Evolutionary conservation across 768 basidiomycete genomes (phyloP).

Genomic region (Cytidiella melzeri): DNA sequence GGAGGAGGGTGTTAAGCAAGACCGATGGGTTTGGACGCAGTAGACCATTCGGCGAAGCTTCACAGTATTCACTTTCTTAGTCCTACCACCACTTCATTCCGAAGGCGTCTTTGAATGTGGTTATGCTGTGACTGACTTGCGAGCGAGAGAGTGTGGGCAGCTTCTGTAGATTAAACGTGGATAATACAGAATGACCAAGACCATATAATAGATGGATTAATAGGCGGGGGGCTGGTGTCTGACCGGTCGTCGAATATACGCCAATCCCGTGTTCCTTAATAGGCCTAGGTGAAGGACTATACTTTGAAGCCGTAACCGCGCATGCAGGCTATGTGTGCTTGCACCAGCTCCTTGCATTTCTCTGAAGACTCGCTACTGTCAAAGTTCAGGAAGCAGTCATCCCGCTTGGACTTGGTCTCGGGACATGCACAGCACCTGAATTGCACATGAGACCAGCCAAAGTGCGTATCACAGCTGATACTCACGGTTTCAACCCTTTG

Average conservation of each 20-base stretch:
- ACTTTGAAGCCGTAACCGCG: slow-evolving; percentile 82
- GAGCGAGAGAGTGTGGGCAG: no score
- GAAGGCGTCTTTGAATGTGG: no score
- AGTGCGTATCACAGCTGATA: slow-evolving; percentile 10
- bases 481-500: slow-evolving; percentile 91
- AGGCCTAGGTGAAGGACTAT: slow-evolving; percentile 32
- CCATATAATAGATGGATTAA: no score
- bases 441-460: background rate
- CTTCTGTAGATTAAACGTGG: no score
- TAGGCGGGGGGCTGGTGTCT: no score
- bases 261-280: no score
- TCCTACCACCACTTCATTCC: no score
- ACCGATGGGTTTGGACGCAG: slow-evolving; percentile 65
- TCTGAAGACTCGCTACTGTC: slow-evolving; percentile 60
- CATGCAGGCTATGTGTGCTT: slow-evolving; percentile 89
- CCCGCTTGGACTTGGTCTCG: slow-evolving; percentile 84
- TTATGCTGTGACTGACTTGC: no score
- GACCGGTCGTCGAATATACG: no score
- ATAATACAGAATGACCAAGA: no score
- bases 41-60: background rate
- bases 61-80: no score
- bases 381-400: slow-evolving; percentile 87
- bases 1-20: slow-evolving; percentile 79
- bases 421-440: slow-evolving; percentile 94
- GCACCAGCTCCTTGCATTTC: slow-evolving; percentile 76